Base-by-base conservation (phyloP, 2,329 filamentous ascomycete species). In the Ambrosiella beaveri region DNA sequence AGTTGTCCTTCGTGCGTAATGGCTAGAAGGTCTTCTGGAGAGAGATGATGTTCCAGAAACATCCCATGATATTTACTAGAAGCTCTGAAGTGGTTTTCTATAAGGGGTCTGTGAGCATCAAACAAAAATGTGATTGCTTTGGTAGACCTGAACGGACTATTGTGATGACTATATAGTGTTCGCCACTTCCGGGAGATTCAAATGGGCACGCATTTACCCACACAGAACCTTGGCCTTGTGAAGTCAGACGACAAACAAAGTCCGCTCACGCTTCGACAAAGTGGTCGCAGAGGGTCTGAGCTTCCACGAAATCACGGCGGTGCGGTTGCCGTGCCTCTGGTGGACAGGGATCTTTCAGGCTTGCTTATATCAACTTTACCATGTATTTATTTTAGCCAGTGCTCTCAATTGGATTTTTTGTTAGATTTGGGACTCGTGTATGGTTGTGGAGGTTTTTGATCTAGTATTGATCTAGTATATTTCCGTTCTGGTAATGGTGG, bases 171-270 rank as follows among this genome's bases (percentile, higher is more conserved):
- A 36, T 7, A n/a, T 51, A 51, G 47, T 19, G 15, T 27, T 27
- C 27, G 19, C 5, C 17, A 51, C 41, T 54, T 37, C n/a, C 27
- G 51, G 5, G 52, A 54, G 41, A 44, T 37, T 54, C 3, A 27
- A 27, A 27, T 27, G 27, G 27, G 27, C 27, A 27, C 27, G 27
- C 27, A 5, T 27, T 54, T 9, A 38, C 38, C 41, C 13, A 17
- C 35, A 47, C 3, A 9, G 3, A 12, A 53, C 38, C 37, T 15
- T 54, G 52, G 52, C 37, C 35, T 36, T 7, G 8, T 51, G 9
- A 51, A 51, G 47, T 51, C 27, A 51, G 47, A 51, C 27, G 47
- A 51, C 47, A 51, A 51, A 19, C 47, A 51, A 51, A 51, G 9
- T 36, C 13, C n/a, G 11, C 11, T 17, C n/a, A 47, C n/a, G n/a